These are phyloP conservation scores for Macadamia tetraphylla DNA, from an alignment of 164 flowering plant species.

Conservation along the genomic window DNA sequence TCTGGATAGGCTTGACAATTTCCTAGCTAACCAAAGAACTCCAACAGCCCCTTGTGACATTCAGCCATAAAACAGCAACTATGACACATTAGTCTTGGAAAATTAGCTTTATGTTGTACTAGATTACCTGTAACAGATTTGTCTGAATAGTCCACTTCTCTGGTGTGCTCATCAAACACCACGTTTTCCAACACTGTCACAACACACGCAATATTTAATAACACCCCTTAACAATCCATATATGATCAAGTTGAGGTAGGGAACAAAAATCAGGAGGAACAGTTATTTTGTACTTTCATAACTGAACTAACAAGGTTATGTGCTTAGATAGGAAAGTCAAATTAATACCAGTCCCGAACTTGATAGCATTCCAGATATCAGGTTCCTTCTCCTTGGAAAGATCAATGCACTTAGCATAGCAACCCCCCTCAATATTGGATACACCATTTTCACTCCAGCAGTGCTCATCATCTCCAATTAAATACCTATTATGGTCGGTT, in stretches of 20 bases:
- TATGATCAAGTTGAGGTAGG: no score
- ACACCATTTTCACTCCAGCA: conserved; percentile 80
- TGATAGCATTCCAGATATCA: conserved; percentile 96
- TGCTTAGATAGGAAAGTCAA: not conserved
- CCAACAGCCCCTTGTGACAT: no score
- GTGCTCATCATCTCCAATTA: conserved; percentile 79
- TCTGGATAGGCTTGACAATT: no score
- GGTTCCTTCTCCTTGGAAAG: conserved; percentile 83
- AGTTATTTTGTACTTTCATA: no score
- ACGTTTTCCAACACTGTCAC: conserved; percentile 75
- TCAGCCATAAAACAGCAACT: no score
- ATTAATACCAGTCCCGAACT: conserved; percentile 84
- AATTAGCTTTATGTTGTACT: no score
- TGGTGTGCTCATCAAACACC: conserved; percentile 80
- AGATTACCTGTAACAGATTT: conserved; percentile 68
- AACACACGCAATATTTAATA: conserved; percentile 5
- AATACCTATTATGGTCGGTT: conserved; percentile 73
- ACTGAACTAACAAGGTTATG: no score
- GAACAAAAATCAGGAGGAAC: no score
- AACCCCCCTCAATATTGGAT: conserved; percentile 79
- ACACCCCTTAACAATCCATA: not conserved
- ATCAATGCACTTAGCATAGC: conserved; percentile 78
- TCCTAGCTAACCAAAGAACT: no score
- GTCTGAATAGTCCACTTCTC: conserved; percentile 67
- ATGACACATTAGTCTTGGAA: no score